Evolutionary conservation across 129 eudicot species (phyloP).

Genomic region (Deinandra increscens): DNA sequence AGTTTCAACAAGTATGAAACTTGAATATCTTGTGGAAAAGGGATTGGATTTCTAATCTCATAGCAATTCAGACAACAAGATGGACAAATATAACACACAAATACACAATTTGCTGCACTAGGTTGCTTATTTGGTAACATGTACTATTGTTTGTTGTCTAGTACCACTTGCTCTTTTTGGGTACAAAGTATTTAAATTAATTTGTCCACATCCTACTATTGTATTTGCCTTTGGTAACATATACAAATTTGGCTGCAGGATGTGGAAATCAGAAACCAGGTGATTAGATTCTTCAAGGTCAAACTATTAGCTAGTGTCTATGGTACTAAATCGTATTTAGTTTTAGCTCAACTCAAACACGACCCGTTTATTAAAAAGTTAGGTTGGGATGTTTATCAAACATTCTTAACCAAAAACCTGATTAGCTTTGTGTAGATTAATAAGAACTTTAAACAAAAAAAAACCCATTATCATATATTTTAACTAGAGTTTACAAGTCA

Average conservation of each 20-base stretch:
- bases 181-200: background rate
- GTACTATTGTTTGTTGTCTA: constrained; percentile 30
- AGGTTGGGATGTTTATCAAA: no score
- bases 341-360: background rate
- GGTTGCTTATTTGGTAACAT: constrained; percentile 22
- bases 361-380: no score
- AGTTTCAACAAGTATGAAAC: background rate
- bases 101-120: constrained; percentile 24
- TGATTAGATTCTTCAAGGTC: constrained; percentile 6
- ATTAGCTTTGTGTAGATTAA: background rate
- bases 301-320: background rate
- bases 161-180: constrained; percentile 35
- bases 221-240: background rate
- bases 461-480: constrained; percentile 5
- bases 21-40: background rate
- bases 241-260: constrained; percentile 11
- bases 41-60: constrained; percentile 14
- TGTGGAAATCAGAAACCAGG: background rate
- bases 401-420: no score
- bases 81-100: constrained; percentile 10
- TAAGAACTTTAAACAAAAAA: constrained; percentile 29
- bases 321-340: no score
- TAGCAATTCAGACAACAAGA: constrained; percentile 21
- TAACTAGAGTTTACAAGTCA: constrained; percentile 64
- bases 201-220: background rate